phyloP scores from a whole-genome alignment of 208 protist species.

The Trichomonas vaginalis region DNA sequence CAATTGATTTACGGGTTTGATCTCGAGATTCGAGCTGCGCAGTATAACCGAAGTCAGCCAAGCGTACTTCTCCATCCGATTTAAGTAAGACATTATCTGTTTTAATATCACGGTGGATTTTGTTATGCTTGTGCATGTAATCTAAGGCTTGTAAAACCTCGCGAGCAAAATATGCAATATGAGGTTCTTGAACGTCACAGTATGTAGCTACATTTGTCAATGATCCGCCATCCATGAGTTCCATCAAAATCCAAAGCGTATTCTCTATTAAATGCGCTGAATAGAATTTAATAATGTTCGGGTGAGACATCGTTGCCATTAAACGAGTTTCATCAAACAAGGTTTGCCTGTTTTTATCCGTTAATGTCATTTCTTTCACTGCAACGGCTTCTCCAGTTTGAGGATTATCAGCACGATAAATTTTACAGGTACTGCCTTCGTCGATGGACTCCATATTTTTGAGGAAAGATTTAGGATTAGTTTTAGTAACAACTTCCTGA shows the following conservation, averaged over 20 bases:
- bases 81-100: slow-evolving; percentile 29
- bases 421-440: not conserved
- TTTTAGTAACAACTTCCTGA: not conserved
- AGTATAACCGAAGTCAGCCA: slow-evolving; percentile 28
- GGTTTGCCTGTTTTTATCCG: not conserved
- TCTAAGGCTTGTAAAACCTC: not conserved
- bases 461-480: not conserved
- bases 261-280: not conserved
- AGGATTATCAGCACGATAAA: not conserved
- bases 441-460: not conserved
- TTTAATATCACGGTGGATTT: slow-evolving; percentile 35
- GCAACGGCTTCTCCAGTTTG: not conserved
- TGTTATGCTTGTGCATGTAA: slow-evolving; percentile 25
- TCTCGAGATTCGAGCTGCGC: not conserved
- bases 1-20: not conserved
- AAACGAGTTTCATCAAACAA: not conserved
- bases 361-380: not conserved
- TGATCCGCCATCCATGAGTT: not conserved
- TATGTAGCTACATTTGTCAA: not conserved
- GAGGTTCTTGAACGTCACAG: not conserved
- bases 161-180: slow-evolving; percentile 17
- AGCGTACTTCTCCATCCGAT: slow-evolving; percentile 13
- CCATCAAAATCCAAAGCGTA: not conserved
- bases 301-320: not conserved
- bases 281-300: not conserved